phyloP scores from a whole-genome alignment of 169 alveolate genomes.

The Cryptosporidium sp. region DNA sequence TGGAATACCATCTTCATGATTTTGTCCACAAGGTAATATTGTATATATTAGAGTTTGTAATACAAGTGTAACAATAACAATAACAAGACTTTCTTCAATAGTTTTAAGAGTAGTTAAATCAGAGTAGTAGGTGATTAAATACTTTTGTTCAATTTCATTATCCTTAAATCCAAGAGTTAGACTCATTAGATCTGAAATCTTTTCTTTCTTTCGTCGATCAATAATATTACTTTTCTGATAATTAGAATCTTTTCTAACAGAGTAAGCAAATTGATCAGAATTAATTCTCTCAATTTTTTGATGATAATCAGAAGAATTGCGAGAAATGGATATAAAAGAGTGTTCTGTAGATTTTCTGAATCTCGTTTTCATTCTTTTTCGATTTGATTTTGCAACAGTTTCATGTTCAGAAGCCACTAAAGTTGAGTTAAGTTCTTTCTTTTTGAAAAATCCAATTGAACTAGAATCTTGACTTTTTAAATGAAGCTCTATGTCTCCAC shows the following conservation, averaged over 20 bases:
- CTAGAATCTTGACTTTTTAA: background rate
- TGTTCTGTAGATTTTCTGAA: background rate
- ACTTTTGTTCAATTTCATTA: slow-evolving; percentile 87
- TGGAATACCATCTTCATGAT: slow-evolving; percentile 76
- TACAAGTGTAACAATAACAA: slow-evolving; percentile 88
- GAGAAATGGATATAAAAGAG: background rate
- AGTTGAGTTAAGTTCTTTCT: background rate
- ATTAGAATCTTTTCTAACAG: background rate
- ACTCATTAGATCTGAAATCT: slow-evolving; percentile 78
- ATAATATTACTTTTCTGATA: background rate
- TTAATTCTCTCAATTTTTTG: background rate
- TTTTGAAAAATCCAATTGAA: background rate
- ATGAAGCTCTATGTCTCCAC: background rate
- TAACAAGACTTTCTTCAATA: slow-evolving; percentile 88
- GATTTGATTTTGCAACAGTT: background rate
- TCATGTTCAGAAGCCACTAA: background rate
- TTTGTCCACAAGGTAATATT: slow-evolving; percentile 84
- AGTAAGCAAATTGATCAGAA: background rate
- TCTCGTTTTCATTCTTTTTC: background rate
- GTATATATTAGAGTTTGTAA: slow-evolving; percentile 85
- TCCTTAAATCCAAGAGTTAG: slow-evolving; percentile 85
- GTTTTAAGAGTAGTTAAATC: slow-evolving; percentile 85
- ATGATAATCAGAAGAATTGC: background rate
- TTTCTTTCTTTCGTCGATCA: slow-evolving; percentile 11
- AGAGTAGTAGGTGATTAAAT: slow-evolving; percentile 86